Evolutionary conservation across 805 yeast species (phyloP).

Genomic region (Candida michaelii): DNA sequence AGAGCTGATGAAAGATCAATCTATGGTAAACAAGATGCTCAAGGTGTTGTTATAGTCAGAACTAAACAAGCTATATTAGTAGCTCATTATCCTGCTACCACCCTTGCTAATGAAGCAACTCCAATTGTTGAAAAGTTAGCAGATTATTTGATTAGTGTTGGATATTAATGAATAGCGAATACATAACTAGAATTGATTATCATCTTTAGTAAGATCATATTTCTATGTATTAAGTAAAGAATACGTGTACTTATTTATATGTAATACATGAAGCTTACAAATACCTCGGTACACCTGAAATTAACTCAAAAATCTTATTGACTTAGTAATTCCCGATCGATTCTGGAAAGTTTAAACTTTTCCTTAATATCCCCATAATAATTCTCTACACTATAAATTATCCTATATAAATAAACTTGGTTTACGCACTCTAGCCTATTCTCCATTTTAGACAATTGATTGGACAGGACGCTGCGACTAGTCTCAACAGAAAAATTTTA

Average conservation of each 20-base stretch:
- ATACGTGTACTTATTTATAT: not conserved
- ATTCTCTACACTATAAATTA: not conserved
- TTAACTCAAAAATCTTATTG: no score
- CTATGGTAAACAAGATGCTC: slow-evolving; percentile 86
- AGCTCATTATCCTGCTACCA: slow-evolving; percentile 92
- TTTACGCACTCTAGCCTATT: not conserved
- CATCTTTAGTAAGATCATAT: no score
- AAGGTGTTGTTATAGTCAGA: slow-evolving; percentile 88
- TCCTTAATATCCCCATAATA: no score
- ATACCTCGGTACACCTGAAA: no score
- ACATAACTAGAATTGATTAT: not conserved
- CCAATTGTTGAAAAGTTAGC: slow-evolving; percentile 93
- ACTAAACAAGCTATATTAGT: slow-evolving; percentile 89
- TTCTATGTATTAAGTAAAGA: not conserved
- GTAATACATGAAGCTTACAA: no score
- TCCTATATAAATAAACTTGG: not conserved
- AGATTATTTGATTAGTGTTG: slow-evolving; percentile 86
- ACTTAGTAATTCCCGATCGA: no score
- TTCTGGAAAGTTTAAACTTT: no score
- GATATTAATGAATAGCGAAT: slow-evolving; percentile 49
- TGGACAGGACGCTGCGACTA: slow-evolving; percentile 10
- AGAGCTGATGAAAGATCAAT: slow-evolving; percentile 91
- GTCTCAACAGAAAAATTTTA: slow-evolving; percentile 6
- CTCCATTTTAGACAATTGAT: slow-evolving; percentile 1
- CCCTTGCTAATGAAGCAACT: slow-evolving; percentile 94